These are phyloP conservation scores for Tremella yokohamensis DNA, from an alignment of 768 basidiomycete genomes.

Conservation along the genomic window DNA sequence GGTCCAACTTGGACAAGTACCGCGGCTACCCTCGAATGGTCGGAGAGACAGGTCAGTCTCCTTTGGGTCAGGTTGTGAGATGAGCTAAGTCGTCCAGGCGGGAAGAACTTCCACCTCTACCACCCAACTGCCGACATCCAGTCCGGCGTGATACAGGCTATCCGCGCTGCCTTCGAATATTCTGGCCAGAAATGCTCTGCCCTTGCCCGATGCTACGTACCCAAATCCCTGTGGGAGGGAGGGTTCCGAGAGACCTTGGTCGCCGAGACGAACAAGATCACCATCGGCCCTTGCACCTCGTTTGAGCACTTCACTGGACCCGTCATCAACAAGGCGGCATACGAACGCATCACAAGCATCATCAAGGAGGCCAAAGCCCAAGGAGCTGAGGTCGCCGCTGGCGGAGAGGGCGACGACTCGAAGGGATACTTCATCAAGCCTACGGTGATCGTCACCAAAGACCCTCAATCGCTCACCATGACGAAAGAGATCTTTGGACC, in stretches of 20 bases:
- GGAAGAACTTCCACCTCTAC: constrained; percentile 96
- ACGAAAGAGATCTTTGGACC: constrained; percentile 96
- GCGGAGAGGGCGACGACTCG: constrained; percentile 62
- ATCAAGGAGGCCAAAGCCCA: constrained; percentile 79
- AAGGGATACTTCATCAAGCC: constrained; percentile 92
- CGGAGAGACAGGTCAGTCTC: constrained; percentile 72
- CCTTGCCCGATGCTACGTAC: constrained; percentile 82
- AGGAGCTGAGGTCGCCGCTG: constrained; percentile 84
- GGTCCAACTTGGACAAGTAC: constrained; percentile 80
- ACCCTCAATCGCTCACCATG: constrained; percentile 84
- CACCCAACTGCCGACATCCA: constrained; percentile 80
- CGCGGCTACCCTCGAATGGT: constrained; percentile 88
- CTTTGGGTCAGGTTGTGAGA: constrained; percentile 10
- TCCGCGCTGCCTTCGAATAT: constrained; percentile 91
- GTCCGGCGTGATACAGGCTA: constrained; percentile 83
- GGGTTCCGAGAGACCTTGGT: constrained; percentile 82
- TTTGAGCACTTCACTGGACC: constrained; percentile 90
- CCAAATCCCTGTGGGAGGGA: constrained; percentile 74
- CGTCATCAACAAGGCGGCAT: constrained; percentile 87
- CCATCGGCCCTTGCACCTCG: constrained; percentile 70
- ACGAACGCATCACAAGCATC: constrained; percentile 77
- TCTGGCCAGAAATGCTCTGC: constrained; percentile 99
- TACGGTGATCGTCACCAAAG: constrained; percentile 86
- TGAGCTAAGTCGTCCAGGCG: constrained; percentile 54
- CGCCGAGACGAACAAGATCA: constrained; percentile 74